These are phyloP conservation scores for Exophiala bonariae DNA, from an alignment of 2,329 filamentous ascomycete species.

Conservation along the genomic window DNA sequence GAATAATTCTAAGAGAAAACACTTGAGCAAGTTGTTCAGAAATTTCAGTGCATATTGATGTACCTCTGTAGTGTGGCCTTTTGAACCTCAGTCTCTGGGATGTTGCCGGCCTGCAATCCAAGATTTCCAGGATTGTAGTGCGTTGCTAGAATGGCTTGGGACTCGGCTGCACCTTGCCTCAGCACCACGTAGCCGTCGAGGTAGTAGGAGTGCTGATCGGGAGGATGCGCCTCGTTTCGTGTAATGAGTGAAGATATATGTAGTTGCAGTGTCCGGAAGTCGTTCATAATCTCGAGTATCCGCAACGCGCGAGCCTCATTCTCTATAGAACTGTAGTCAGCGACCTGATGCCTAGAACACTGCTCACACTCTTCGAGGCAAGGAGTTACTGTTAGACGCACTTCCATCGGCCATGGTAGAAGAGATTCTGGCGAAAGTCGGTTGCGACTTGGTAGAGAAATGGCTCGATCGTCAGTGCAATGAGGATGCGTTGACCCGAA, in stretches of 20 bases:
- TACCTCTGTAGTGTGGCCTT: slow-evolving; percentile 59
- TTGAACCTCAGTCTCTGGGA: slow-evolving; percentile 52
- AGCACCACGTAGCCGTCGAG: slow-evolving; percentile 61
- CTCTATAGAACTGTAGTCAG: slow-evolving; percentile 43
- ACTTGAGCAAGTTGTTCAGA: slow-evolving; percentile 21
- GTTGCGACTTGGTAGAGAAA: slow-evolving; percentile 4
- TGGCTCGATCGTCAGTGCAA: slow-evolving; percentile 10
- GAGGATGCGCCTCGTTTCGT: slow-evolving; percentile 52
- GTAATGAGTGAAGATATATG: slow-evolving; percentile 48
- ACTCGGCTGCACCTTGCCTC: slow-evolving; percentile 56
- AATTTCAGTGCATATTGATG: slow-evolving; percentile 21
- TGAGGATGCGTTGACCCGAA: background rate
- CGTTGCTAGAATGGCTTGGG: slow-evolving; percentile 54
- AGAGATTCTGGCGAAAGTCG: slow-evolving; percentile 1
- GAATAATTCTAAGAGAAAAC: slow-evolving; percentile 52
- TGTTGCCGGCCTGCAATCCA: slow-evolving; percentile 26
- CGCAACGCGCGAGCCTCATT: slow-evolving; percentile 65
- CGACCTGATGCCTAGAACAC: background rate
- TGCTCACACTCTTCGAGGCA: slow-evolving; percentile 5
- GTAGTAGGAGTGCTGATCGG: slow-evolving; percentile 54
- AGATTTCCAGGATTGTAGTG: slow-evolving; percentile 51
- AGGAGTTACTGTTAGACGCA: slow-evolving; percentile 19
- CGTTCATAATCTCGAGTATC: slow-evolving; percentile 63
- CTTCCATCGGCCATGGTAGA: slow-evolving; percentile 28
- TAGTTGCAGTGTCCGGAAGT: slow-evolving; percentile 62